phyloP scores from a whole-genome alignment of 164 flowering plant genomes.

The Magnolia changhungtana region DNA sequence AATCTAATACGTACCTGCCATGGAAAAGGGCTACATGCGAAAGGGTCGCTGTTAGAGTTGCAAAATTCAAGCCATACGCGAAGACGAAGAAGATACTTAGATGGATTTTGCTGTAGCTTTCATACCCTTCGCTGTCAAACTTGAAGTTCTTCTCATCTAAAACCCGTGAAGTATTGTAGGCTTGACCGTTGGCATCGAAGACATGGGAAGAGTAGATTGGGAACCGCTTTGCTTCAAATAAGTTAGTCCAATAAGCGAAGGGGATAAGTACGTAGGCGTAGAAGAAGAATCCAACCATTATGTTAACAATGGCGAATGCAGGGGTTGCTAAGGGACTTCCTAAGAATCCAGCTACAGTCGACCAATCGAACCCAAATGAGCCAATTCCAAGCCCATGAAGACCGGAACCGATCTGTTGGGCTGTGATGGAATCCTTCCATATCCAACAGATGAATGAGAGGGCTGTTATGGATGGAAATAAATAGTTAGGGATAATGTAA shows the following conservation, averaged over 20 bases:
- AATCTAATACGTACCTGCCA: constrained; percentile 14
- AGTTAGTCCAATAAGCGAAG: constrained; percentile 49
- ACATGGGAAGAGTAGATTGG: constrained; percentile 46
- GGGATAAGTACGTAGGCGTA: constrained; percentile 39
- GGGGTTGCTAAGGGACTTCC: constrained; percentile 60
- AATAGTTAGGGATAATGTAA: constrained; percentile 25
- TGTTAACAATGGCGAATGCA: constrained; percentile 46
- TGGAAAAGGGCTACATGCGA: constrained; percentile 66
- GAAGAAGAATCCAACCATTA: constrained; percentile 36
- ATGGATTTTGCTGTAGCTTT: constrained; percentile 42
- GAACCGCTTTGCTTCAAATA: constrained; percentile 43
- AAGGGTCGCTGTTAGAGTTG: constrained; percentile 44
- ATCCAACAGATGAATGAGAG: constrained; percentile 59
- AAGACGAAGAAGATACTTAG: constrained; percentile 42
- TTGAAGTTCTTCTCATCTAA: constrained; percentile 27
- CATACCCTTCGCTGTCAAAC: constrained; percentile 33
- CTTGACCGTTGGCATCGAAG: constrained; percentile 31
- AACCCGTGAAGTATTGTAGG: constrained; percentile 36
- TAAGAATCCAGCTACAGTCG: constrained; percentile 39
- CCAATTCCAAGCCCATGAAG: constrained; percentile 53
- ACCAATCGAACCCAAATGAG: constrained; percentile 56
- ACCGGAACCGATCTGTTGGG: constrained; percentile 63
- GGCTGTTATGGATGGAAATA: constrained; percentile 48
- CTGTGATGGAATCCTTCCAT: constrained; percentile 30
- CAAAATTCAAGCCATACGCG: constrained; percentile 54